phyloP scores from a whole-genome alignment of 768 basidiomycete genomes.

The Termitomyces sp. region DNA sequence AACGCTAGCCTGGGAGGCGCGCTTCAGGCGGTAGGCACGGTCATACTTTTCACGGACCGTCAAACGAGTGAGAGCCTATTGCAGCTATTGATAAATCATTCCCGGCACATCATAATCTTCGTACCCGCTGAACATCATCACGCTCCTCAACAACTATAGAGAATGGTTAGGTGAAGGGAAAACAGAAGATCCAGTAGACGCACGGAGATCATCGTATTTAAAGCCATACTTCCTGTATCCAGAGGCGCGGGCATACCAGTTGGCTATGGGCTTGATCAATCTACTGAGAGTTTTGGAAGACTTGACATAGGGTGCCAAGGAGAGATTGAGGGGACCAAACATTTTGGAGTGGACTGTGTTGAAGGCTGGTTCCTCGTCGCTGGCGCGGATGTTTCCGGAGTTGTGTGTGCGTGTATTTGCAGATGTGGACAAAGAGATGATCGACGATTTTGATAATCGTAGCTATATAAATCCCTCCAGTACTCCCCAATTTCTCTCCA shows the following conservation, averaged over 20 bases:
- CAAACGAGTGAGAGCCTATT: conserved; percentile 79
- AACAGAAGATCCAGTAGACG: conserved; percentile 28
- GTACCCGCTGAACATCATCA: conserved; percentile 71
- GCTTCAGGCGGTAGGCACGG: conserved; percentile 84
- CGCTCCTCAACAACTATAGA: conserved; percentile 71
- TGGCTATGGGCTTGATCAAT: conserved; percentile 72
- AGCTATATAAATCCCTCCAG: conserved; percentile 10
- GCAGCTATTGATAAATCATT: conserved; percentile 4
- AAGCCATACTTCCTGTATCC: conserved; percentile 89
- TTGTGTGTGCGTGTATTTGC: conserved; percentile 42
- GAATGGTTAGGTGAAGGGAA: conserved; percentile 6
- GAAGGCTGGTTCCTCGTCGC: neutral
- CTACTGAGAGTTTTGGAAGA: conserved; percentile 62
- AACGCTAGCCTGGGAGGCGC: conserved; percentile 75
- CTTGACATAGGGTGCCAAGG: conserved; percentile 73
- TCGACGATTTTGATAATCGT: conserved; percentile 28
- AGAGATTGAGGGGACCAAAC: conserved; percentile 59
- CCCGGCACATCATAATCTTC: conserved; percentile 11
- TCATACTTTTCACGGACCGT: conserved; percentile 80
- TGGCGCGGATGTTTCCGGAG: conserved; percentile 34
- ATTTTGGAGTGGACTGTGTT: conserved; percentile 26
- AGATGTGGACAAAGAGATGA: conserved; percentile 26
- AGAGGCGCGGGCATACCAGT: conserved; percentile 73
- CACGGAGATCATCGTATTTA: conserved; percentile 92
- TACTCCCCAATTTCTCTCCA: conserved; percentile 19